Evolutionary conservation across 345 rosid genomes (phyloP), one percentile per base, ranked within the genome.

Genomic region (Diplotaxis tenuifolia): DNA sequence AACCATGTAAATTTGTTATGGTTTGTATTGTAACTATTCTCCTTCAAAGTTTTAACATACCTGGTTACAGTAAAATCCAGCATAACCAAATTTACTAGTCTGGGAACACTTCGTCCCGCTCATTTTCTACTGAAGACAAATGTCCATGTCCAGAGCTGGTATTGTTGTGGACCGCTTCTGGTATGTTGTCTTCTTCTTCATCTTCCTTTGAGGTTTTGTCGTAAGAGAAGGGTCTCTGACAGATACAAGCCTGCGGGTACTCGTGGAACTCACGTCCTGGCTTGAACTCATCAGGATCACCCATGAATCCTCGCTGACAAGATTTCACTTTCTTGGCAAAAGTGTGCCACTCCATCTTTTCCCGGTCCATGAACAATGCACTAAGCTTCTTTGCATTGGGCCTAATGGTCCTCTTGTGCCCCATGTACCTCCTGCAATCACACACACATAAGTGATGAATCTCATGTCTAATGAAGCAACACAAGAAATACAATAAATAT

Each of bases 381-480:
- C 96, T 87, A 2, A 96, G 95, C 84, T 79, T 88, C 83, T 86
- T 96, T 11, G 97, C 96, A 66, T 96, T 96, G 58, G 98, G 97
- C 70, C 95, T 87, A 68, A 96, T 92, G 62, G 95, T 92, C 80
- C 99, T 90, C 86, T 88, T 88, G 81, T 96, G 98, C 70, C 97
- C 96, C 82, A 86, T 83, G 80, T 90, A 96, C 82, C 99, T 85
- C 98, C 98, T 92, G 77, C 21, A 20, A 75, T 69, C 36, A 59
- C 57, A 47, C 59, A 71, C 3, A 5, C 52, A 64, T 3, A 60
- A 66, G 28, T 40, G 42, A 63, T 69, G 53, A 62, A 27, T 32
- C 62, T 52, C 14, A 27, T 56, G 16, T 64, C 65, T 57, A 28
- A 63, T 32, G 23, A 10, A 42, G n/a, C n/a, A n/a, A n/a, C n/a